Conservation (phyloP, 768 basidiomycete species). For the Roridomyces roridus region DNA sequence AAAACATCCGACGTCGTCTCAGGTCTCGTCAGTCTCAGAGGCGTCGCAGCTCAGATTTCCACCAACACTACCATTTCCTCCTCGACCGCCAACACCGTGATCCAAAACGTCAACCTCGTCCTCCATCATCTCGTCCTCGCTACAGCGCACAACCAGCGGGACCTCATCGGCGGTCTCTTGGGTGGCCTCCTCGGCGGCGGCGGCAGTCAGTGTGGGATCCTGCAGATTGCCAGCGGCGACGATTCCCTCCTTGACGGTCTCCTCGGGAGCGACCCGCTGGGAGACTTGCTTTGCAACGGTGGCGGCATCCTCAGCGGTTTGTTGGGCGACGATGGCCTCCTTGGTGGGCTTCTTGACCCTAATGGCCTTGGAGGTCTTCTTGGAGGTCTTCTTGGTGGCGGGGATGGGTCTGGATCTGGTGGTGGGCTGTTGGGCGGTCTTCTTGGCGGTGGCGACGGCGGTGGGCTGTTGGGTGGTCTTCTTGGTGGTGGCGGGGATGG, state of each 20-base stretch:
- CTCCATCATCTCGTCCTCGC: conserved; percentile 1
- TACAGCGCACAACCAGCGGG: neutral
- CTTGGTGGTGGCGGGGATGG: no score
- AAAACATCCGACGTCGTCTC: neutral
- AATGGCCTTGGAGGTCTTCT: neutral
- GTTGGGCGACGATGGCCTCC: neutral
- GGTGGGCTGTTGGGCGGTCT: neutral
- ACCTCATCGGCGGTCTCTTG: neutral
- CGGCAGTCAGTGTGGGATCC: neutral
- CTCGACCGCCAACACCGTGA: neutral
- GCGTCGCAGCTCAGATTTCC: conserved; percentile 3
- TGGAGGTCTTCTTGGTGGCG: neutral
- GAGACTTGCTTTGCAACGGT: neutral
- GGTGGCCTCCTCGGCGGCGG: conserved; percentile 2
- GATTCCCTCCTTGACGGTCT: neutral
- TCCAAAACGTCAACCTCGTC: neutral
- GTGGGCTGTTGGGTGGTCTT: no score
- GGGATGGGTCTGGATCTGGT: no score
- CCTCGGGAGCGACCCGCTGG: neutral
- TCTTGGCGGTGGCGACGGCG: conserved; percentile 1
- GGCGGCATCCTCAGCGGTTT: neutral
- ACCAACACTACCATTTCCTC: neutral
- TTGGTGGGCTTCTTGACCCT: neutral
- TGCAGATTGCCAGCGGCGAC: neutral
- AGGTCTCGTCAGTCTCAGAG: neutral